Evolutionary conservation across 2,329 filamentous ascomycete genomes (phyloP).

Genomic region (Teratosphaeria nubilosa): DNA sequence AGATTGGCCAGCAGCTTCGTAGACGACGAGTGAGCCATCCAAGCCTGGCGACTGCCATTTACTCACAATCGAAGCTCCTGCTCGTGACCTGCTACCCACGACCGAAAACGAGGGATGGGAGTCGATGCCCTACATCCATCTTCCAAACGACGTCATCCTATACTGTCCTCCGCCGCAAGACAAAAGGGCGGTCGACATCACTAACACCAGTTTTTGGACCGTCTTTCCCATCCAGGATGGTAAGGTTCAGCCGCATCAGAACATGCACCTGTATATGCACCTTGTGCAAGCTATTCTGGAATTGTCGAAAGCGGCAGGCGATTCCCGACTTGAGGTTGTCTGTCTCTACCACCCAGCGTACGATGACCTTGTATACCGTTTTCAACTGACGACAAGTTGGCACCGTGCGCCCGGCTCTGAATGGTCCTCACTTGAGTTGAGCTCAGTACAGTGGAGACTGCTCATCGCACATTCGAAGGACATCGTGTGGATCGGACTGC

Average conservation of each 20-base stretch:
- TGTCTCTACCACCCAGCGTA: neutral
- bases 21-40: neutral
- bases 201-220: neutral
- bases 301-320: neutral
- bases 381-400: neutral
- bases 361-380: neutral
- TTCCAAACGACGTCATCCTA: neutral
- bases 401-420: neutral
- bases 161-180: neutral
- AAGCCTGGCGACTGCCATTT: neutral
- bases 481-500: neutral
- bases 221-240: neutral
- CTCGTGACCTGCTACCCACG: neutral
- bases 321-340: neutral
- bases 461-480: neutral
- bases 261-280: neutral
- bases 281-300: neutral
- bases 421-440: neutral
- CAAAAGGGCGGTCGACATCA: neutral
- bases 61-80: neutral
- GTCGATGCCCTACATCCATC: neutral
- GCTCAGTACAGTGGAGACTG: neutral
- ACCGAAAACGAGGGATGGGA: neutral
- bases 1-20: constrained; percentile 77
- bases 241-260: neutral